Evolutionary conservation across 73 alveolate species (phyloP).

Genomic region (Paramecium octaurelia): DNA sequence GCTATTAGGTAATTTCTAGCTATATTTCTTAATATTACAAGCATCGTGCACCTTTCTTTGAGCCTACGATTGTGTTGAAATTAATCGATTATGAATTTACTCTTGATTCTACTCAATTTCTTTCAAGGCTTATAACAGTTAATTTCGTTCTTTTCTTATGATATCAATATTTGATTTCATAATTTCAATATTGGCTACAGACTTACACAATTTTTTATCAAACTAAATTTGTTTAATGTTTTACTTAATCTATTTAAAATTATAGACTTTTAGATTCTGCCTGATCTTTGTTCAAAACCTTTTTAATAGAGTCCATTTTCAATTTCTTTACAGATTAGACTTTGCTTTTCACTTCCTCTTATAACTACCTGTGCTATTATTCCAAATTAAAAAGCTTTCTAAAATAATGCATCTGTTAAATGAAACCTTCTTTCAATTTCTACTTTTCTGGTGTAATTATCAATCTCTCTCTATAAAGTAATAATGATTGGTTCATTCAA

Average conservation of each 20-base stretch:
- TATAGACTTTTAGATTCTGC: background rate
- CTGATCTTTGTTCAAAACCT: background rate
- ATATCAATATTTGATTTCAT: slow-evolving; percentile 19
- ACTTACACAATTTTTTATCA: slow-evolving; percentile 15
- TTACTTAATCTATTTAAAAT: background rate
- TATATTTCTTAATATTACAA: background rate
- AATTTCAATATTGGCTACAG: slow-evolving; percentile 6
- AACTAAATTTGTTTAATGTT: background rate
- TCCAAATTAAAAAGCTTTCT: background rate
- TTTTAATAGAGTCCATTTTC: background rate
- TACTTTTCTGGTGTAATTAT: slow-evolving; percentile 48
- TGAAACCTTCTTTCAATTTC: slow-evolving; percentile 57
- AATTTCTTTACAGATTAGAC: background rate
- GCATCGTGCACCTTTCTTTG: background rate
- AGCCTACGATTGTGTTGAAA: background rate
- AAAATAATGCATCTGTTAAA: background rate
- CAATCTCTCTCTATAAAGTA: slow-evolving; percentile 52
- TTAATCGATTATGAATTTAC: slow-evolving; percentile 11
- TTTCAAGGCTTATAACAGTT: slow-evolving; percentile 6
- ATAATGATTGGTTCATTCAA: slow-evolving; percentile 49
- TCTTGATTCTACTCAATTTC: slow-evolving; percentile 10
- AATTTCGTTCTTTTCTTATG: background rate
- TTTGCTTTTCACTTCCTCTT: background rate
- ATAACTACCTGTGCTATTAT: background rate
- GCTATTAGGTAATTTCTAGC: background rate